Evolutionary conservation across 345 rosid genomes (phyloP).

Genomic region (Lepidium aucheri): DNA sequence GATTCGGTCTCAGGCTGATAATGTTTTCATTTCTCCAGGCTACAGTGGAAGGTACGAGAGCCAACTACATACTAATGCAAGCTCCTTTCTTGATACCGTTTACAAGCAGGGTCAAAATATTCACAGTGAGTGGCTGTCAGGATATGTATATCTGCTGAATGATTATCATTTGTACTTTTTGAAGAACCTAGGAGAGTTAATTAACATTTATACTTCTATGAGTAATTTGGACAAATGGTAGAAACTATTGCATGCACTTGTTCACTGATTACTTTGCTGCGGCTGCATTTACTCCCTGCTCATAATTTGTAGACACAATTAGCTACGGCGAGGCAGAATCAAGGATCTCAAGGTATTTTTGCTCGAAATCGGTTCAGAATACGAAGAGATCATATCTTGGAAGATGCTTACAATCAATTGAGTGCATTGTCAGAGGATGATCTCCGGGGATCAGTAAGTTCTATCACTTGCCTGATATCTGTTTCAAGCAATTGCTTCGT

Average conservation of each 20-base stretch:
- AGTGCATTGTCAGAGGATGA: conserved; percentile 90
- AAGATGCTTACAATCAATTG: conserved; percentile 98
- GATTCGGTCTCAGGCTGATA: neutral
- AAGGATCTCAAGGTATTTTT: conserved; percentile 67
- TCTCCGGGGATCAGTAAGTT: conserved; percentile 77
- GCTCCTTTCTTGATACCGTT: conserved; percentile 98
- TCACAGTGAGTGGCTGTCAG: conserved; percentile 58
- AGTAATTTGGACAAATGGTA: conserved; percentile 1
- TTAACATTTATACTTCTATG: neutral
- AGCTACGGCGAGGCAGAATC: conserved; percentile 57
- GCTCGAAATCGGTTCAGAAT: conserved; percentile 85
- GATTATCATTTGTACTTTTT: neutral
- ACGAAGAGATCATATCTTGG: conserved; percentile 86
- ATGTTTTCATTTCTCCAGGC: conserved; percentile 47
- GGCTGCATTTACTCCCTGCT: conserved; percentile 6
- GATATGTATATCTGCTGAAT: conserved; percentile 5
- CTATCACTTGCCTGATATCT: conserved; percentile 1
- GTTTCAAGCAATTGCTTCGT: conserved; percentile 1
- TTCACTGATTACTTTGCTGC: conserved; percentile 11
- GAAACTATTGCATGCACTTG: conserved; percentile 1
- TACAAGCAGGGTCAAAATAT: conserved; percentile 91
- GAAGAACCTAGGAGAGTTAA: conserved; percentile 1
- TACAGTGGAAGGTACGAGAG: conserved; percentile 70
- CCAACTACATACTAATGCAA: conserved; percentile 82
- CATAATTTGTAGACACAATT: conserved; percentile 61